Percentiles rank a stretch among this genome's conserved stretches.
Evolutionary conservation across 129 eudicot genomes (phyloP).

Genomic region (Flaveria trinervia): DNA sequence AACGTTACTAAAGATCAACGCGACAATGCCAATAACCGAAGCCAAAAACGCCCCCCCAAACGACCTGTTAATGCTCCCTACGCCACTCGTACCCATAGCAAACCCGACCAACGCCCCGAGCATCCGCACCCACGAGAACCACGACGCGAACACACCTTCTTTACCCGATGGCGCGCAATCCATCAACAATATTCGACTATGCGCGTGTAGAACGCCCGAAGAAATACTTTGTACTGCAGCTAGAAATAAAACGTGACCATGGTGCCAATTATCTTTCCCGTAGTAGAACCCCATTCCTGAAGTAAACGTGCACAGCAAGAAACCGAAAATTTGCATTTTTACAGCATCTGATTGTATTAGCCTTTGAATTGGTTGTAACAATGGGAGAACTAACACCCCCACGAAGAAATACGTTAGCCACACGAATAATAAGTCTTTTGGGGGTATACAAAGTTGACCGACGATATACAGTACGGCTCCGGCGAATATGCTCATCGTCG

Average conservation of each 20-base stretch:
- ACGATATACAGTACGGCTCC: slow-evolving; percentile 56
- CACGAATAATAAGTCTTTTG: slow-evolving; percentile 34
- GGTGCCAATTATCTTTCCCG: slow-evolving; percentile 44
- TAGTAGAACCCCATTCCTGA: slow-evolving; percentile 77
- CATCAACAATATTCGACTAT: slow-evolving; percentile 63
- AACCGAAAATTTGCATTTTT: slow-evolving; percentile 81
- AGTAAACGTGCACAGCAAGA: slow-evolving; percentile 48
- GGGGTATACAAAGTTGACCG: slow-evolving; percentile 49
- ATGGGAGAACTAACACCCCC: slow-evolving; percentile 59
- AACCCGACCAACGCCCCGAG: slow-evolving; percentile 71
- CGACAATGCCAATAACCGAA: slow-evolving; percentile 54
- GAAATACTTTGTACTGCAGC: slow-evolving; percentile 60
- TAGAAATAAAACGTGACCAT: slow-evolving; percentile 44
- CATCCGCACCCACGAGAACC: slow-evolving; percentile 77
- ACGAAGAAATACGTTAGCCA: slow-evolving; percentile 65
- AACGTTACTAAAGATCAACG: slow-evolving; percentile 67
- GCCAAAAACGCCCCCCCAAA: slow-evolving; percentile 65
- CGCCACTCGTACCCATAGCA: slow-evolving; percentile 54
- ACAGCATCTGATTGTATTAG: slow-evolving; percentile 69
- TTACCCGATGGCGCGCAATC: slow-evolving; percentile 79
- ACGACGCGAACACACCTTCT: slow-evolving; percentile 71
- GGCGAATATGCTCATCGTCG: slow-evolving; percentile 61
- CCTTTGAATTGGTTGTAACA: slow-evolving; percentile 59
- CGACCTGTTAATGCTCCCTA: slow-evolving; percentile 45
- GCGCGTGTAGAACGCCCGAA: slow-evolving; percentile 61